Evolutionary conservation across 2,329 filamentous ascomycete species (phyloP).

Genomic region (Fusarium tanahbumbuense): DNA sequence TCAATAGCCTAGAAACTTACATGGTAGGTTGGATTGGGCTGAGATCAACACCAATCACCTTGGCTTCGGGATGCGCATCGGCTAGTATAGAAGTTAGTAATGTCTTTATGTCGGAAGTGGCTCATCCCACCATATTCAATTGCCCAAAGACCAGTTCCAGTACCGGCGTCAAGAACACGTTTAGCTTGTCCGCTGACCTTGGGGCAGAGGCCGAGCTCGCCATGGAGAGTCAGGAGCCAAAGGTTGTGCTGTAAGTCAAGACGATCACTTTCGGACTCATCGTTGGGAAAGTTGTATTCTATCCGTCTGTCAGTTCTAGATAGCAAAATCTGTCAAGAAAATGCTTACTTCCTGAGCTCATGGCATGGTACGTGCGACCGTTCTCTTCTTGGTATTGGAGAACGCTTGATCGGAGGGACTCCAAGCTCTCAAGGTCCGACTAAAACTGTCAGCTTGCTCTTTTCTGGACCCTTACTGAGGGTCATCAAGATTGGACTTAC

Average conservation of each 20-base stretch:
- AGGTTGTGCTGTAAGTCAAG: conserved; percentile 20
- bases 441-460: neutral
- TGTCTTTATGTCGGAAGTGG: no score
- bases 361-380: conserved; percentile 6
- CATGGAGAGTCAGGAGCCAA: conserved; percentile 10
- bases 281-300: conserved; percentile 19
- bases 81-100: no score
- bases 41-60: conserved; percentile 9
- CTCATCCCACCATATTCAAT: conserved; percentile 14
- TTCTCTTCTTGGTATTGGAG: conserved; percentile 16
- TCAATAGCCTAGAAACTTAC: no score
- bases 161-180: conserved; percentile 10
- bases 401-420: conserved; percentile 16
- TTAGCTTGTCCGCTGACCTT: neutral
- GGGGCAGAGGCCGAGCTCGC: conserved; percentile 3
- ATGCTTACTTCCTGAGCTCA: conserved; percentile 9
- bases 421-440: conserved; percentile 4
- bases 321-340: no score
- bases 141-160: conserved; percentile 10
- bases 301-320: no score
- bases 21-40: conserved; percentile 13
- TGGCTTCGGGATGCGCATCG: conserved; percentile 4
- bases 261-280: conserved; percentile 10
- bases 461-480: no score
- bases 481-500: neutral